Evolutionary conservation across 495 filamentous ascomycete genomes (phyloP).

Genomic region (Cryomyces minteri): DNA sequence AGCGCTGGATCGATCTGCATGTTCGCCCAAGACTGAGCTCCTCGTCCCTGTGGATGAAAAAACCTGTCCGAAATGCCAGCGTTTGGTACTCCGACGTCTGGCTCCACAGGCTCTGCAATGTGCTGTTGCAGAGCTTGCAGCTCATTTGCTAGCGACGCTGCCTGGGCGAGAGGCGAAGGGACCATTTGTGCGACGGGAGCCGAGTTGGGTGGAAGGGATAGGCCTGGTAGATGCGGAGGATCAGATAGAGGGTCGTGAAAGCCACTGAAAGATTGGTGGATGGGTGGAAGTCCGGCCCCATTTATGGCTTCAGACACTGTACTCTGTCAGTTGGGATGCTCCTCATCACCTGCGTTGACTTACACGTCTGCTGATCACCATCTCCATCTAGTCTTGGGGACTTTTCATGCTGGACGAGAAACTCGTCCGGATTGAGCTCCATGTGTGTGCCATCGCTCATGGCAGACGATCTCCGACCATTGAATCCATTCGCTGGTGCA

Average conservation of each 20-base stretch:
- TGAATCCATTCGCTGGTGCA: not conserved
- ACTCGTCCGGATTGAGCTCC: constrained; percentile 8
- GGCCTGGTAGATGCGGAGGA: not conserved
- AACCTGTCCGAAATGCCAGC: constrained; percentile 13
- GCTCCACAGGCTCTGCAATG: constrained; percentile 13
- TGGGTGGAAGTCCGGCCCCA: no score
- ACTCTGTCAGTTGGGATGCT: no score
- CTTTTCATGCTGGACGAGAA: constrained; percentile 10
- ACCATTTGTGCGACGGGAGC: constrained; percentile 8
- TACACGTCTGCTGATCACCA: not conserved
- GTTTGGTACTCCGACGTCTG: constrained; percentile 10
- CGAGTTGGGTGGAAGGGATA: not conserved
- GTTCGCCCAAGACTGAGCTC: constrained; percentile 4
- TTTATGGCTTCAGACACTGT: no score
- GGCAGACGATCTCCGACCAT: constrained; percentile 2
- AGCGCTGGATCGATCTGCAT: constrained; percentile 10
- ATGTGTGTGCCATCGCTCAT: not conserved
- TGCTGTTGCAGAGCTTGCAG: constrained; percentile 26
- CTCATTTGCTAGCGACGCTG: constrained; percentile 27
- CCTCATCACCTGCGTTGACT: no score
- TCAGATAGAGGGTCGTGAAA: not conserved
- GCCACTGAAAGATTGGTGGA: no score
- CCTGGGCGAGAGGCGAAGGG: constrained; percentile 12
- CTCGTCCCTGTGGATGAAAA: constrained; percentile 6
- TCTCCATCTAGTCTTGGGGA: not conserved